Base-by-base conservation (phyloP, 1,139 yeast genomes). In the Saccharomycopsis hybrid region DNA sequence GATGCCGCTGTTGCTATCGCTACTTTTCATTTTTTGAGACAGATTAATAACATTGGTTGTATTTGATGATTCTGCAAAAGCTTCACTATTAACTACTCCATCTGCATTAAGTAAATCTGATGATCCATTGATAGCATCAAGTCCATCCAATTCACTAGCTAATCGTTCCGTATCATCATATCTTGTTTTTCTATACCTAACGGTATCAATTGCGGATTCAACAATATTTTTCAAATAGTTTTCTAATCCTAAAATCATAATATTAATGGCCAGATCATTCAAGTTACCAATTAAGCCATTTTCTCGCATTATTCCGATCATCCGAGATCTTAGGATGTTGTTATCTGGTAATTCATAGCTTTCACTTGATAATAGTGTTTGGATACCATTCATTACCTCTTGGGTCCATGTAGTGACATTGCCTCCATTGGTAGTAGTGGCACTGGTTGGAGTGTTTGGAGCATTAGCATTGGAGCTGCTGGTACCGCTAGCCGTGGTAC, bases 371-470 rank as follows among this genome's bases (percentile, higher is more conserved):
- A 92, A 71, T 3, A 95, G 95, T 2, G 94, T 80, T 58, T 87
- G 88, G 50, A 88, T 78, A n/a, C 95, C 95, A 61, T 84, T 90
- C 47, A 85, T 77, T 29, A 92, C 89, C 63, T 94, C 98, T 64
- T 89, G 96, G 31, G 94, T 89, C 95, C 96, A 89, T 58, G 84
- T 84, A 50, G 80, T 76, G 58, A 89, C 70, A 65, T 80, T 76
- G 60, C 81, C 72, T 38, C 73, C 75, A 54, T 70, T 46, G 46
- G 47, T 29, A n/a, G n/a, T n/a, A n/a, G n/a, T n/a, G 48, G 25
- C 29, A 25, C 38, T 25, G 9, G 30, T 41, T n/a, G 39, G 38
- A 3, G 45, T 35, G 39, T 52, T 36, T n/a, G 7, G 39, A 9
- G n/a, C 44, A 31, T 40, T 39, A n/a, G n/a, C n/a, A n/a, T n/a